These are phyloP conservation scores for Henningerozyma blattae DNA, from an alignment of 805 yeast species.

Conservation along the genomic window DNA sequence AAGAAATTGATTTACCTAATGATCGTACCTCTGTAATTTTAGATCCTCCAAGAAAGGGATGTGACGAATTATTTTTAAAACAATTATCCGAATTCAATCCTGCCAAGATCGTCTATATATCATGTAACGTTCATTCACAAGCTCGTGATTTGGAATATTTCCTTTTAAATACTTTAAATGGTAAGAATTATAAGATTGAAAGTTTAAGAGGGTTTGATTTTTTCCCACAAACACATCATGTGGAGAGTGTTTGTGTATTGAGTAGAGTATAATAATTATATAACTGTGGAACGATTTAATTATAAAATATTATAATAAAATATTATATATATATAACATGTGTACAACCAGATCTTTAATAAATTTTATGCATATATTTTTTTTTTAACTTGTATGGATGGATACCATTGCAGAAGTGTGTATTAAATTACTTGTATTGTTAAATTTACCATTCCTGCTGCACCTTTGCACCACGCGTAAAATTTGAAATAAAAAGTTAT, in stretches of 20 bases:
- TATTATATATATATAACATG: no score
- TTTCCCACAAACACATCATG: conserved; percentile 92
- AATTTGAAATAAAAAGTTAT: no score
- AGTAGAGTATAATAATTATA: conserved; percentile 20
- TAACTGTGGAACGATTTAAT: no score
- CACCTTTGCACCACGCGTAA: no score
- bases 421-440: no score
- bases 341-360: no score
- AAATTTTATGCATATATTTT: no score
- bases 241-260: conserved; percentile 76
- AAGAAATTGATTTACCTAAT: conserved; percentile 61
- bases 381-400: no score
- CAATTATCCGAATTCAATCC: conserved; percentile 81
- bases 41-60: conserved; percentile 97
- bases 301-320: no score
- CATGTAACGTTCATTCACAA: conserved; percentile 96
- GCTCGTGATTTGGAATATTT: conserved; percentile 89
- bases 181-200: conserved; percentile 55
- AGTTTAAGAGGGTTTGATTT: conserved; percentile 91
- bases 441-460: no score
- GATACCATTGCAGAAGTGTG: no score
- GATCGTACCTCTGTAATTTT: conserved; percentile 76
- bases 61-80: conserved; percentile 76
- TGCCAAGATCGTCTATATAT: conserved; percentile 79
- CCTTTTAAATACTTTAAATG: conserved; percentile 50